Base-by-base conservation (phyloP, 2,329 filamentous ascomycete species). In the Fusarium floridanum region DNA sequence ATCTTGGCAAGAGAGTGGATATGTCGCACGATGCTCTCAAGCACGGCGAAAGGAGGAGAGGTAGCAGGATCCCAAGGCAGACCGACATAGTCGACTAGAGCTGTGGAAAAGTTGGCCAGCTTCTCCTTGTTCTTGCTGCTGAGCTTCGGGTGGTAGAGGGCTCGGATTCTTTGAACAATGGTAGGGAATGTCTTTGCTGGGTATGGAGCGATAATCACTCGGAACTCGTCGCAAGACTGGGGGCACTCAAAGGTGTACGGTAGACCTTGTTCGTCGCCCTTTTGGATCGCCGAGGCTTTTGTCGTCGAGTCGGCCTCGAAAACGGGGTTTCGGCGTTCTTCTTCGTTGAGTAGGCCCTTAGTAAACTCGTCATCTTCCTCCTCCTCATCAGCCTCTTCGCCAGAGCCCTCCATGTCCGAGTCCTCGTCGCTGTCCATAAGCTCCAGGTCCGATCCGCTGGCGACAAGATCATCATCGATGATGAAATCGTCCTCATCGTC, bases 401-500 rank as follows among this genome's bases (percentile, higher is more conserved):
- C 84, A 29, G 80, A 82, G 5, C 85, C 85, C 24, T 86, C 85
- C 22, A 85, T 86, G 6, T 88, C 87, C 1, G 88, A 86, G 29
- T 88, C 88, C 12, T 87, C 86, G 27, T 88, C 87, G 45, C 89
- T 88, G 41, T 87, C 88, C 9, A 88, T 83, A 6, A 87, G 84
- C 32, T 92, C 90, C n/a, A 91, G 79, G 43, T 92, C 91, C 7
- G 94, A 96, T 41, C 91, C 94, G 76, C 92, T 95, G 14, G 95
- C 95, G 37, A 98, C 89, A 17, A 98, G 88, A 79, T 97, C 93
- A 72, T 97, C 94, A 68, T 98, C 96, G 71, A 98, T 91, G 29
- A 96, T 81, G 78, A 98, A 98, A 77, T 98, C 95, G 77, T 98
- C 96, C 80, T 98, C 96, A 76, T 98, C 96, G 74, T 98, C 95